Evolutionary conservation across 495 filamentous ascomycete genomes (phyloP), one percentile per base, ranked within the genome.

Genomic region (Aspergillus coremiiformis): DNA sequence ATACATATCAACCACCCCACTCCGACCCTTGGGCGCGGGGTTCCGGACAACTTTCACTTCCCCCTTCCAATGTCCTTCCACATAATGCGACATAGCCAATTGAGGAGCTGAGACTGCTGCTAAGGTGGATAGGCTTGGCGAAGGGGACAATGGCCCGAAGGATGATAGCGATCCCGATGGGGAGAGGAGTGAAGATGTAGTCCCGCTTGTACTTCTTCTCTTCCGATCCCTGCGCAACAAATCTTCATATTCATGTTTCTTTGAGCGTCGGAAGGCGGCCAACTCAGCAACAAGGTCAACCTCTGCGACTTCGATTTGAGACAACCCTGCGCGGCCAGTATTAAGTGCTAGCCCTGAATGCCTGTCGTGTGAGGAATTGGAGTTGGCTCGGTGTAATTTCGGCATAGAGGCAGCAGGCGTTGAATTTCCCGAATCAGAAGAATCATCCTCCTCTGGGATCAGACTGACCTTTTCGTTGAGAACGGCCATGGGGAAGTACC

Each of bases 41-140:
- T 75, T 74, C 21, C 73, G 58, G 15, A 78, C 65, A 47, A 80
- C 57, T 55, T 78, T 77, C 7, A 80, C 67, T 41, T 80, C 76
- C n/a, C 77, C 77, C 15, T 73, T 75, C 77, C 77, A 80, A 53
- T 78, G 65, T 0, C 77, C 77, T 22, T 77, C 75, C 2, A 77
- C 68, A 57, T 66, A 70, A 20, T 66, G 64, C 0, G 62, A 51
- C 51, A 72, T 60, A 3, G 60, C 57, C 24, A 58, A 44, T 44
- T 57, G 53, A 20, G 61, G 56, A n/a, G 57, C 52, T 29, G 64
- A 54, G 3, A 22, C 6, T 20, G 47, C 30, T 24, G 44, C 42
- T 30, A 43, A 35, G 1, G 52, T 35, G 10, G 21, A 39, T 6
- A 44, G 5, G 19, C 48, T 55, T 19, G 55, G 46, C 20, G 56